Conservation (phyloP, 169 alveolate species). For the Plasmodium relictum region DNA sequence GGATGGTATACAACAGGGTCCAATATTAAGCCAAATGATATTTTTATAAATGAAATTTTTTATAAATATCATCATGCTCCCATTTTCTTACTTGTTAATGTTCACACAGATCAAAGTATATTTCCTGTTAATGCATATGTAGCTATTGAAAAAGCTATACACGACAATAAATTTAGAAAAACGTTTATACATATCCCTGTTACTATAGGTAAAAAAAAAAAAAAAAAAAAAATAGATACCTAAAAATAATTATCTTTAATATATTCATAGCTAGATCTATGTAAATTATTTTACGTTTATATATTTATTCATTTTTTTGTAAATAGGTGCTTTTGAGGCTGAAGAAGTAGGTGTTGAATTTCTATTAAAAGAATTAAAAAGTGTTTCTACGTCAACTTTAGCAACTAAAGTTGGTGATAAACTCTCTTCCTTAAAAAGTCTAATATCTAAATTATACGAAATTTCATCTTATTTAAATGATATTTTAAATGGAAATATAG, state of each 20-base stretch:
- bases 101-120: constrained; percentile 81
- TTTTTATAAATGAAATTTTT: constrained; percentile 97
- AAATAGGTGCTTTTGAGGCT: constrained; percentile 96
- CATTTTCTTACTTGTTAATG: constrained; percentile 95
- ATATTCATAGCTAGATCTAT: too few relatives aligned
- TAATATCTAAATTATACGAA: constrained; percentile 80
- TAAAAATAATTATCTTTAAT: too few relatives aligned
- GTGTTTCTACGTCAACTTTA: constrained; percentile 94
- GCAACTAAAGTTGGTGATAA: constrained; percentile 91
- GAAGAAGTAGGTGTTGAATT: constrained; percentile 99
- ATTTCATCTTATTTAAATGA: constrained; percentile 84
- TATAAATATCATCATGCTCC: constrained; percentile 96
- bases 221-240: constrained; percentile 6
- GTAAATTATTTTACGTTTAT: neutral
- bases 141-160: constrained; percentile 96
- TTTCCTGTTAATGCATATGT: constrained; percentile 96
- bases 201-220: constrained; percentile 87
- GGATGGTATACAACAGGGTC: constrained; percentile 99
- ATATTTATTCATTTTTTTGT: neutral
- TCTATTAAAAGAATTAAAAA: constrained; percentile 96
- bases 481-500: constrained; percentile 89
- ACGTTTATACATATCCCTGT: constrained; percentile 95
- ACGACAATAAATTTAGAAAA: constrained; percentile 93
- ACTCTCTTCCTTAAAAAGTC: constrained; percentile 82
- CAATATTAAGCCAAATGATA: constrained; percentile 96